phyloP scores from a whole-genome alignment of 1,139 yeast genomes.

The Kurtzmaniella natalensis region DNA sequence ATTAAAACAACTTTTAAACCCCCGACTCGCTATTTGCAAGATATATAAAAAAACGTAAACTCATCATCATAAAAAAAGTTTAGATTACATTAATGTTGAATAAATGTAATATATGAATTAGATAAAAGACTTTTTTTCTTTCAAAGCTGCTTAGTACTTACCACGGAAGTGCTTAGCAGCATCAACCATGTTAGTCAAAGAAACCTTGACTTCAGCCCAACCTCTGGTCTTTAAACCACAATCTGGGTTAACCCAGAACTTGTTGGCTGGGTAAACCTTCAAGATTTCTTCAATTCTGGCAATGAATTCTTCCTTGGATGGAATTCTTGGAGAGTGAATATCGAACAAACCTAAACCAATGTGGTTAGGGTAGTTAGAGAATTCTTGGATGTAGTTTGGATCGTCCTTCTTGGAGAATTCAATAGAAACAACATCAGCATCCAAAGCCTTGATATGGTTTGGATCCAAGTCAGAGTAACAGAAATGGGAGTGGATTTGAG shows the following conservation, averaged over 20 bases:
- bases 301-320: conserved; percentile 94
- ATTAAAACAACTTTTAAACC: conserved; percentile 27
- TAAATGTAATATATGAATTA: conserved; percentile 46
- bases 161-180: conserved; percentile 97
- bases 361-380: conserved; percentile 98
- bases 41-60: conserved; percentile 10
- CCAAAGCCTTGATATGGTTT: conserved; percentile 98
- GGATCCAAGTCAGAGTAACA: conserved; percentile 99
- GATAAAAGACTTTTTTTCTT: conserved; percentile 15
- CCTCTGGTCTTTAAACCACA: conserved; percentile 99
- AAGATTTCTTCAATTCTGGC: conserved; percentile 90
- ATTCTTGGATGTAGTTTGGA: conserved; percentile 95
- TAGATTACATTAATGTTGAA: conserved; percentile 64
- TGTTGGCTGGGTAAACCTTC: conserved; percentile 94
- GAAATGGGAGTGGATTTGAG: conserved; percentile 99
- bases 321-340: conserved; percentile 99
- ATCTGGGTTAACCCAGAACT: conserved; percentile 99
- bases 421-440: conserved; percentile 98
- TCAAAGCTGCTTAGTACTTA: conserved; percentile 24
- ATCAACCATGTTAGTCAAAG: conserved; percentile 96
- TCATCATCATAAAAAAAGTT: conserved; percentile 17
- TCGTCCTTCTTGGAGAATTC: conserved; percentile 99
- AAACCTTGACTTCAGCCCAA: conserved; percentile 82
- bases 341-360: conserved; percentile 98
- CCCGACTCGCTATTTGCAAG: conserved; percentile 17